Evolutionary conservation across 495 filamentous ascomycete genomes (phyloP).

Genomic region (Podospora appendiculata): DNA sequence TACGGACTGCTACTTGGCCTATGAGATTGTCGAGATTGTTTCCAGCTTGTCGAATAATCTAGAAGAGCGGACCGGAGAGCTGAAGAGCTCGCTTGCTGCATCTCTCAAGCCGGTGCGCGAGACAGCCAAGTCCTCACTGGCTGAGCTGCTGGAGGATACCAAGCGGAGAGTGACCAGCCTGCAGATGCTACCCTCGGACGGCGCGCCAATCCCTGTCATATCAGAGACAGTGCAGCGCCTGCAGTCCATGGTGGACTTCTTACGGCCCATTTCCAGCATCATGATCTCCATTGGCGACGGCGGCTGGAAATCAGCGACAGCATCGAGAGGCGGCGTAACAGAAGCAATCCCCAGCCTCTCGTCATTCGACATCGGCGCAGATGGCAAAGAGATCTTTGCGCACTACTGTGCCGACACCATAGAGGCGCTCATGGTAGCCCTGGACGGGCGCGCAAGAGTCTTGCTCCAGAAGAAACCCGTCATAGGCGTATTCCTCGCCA

Average conservation of each 20-base stretch:
- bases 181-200: conserved; percentile 68
- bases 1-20: conserved; percentile 93
- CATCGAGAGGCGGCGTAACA: conserved; percentile 42
- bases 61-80: conserved; percentile 73
- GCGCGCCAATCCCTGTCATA: conserved; percentile 67
- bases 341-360: conserved; percentile 63
- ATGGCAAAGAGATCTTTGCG: conserved; percentile 79
- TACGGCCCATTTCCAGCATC: conserved; percentile 79
- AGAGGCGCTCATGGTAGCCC: conserved; percentile 63
- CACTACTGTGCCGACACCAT: conserved; percentile 83
- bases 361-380: conserved; percentile 81
- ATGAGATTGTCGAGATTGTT: conserved; percentile 92
- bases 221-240: conserved; percentile 81
- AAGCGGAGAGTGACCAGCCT: conserved; percentile 56
- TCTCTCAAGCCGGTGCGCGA: conserved; percentile 83
- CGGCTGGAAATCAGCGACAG: conserved; percentile 61
- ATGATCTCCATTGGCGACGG: conserved; percentile 88
- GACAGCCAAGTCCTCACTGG: conserved; percentile 80
- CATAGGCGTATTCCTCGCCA: conserved; percentile 85
- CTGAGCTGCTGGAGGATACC: conserved; percentile 80
- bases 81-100: conserved; percentile 75
- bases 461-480: conserved; percentile 71
- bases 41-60: conserved; percentile 70
- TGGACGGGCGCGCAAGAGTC: conserved; percentile 68
- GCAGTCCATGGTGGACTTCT: conserved; percentile 78